phyloP scores from a whole-genome alignment of 2,329 filamentous ascomycete genomes.

The Canariomyces notabilis region DNA sequence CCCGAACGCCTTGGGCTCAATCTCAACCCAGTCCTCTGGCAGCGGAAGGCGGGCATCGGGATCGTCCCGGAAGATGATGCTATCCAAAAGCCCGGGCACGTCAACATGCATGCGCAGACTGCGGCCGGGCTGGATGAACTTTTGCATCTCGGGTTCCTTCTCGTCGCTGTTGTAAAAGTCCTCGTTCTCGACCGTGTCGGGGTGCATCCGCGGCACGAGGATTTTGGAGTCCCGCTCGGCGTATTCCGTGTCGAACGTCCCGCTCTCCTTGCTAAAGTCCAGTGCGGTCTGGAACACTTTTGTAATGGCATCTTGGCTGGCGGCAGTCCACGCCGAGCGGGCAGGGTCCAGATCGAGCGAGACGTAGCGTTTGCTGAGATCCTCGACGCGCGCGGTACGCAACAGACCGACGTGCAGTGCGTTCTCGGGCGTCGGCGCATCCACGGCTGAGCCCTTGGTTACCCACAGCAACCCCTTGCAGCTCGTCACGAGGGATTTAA shows the following conservation, averaged over 20 bases:
- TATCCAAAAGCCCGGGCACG: constrained; percentile 14
- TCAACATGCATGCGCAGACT: constrained; percentile 6
- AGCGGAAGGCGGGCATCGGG: constrained; percentile 7
- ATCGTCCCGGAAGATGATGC: constrained; percentile 17
- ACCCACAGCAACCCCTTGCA: constrained; percentile 28
- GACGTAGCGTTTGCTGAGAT: constrained; percentile 24
- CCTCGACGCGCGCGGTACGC: constrained; percentile 26
- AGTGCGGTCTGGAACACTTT: background rate
- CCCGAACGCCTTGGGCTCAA: constrained; percentile 31
- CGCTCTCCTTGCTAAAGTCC: background rate
- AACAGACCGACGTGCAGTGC: constrained; percentile 26
- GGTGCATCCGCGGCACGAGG: constrained; percentile 25
- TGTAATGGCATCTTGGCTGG: background rate
- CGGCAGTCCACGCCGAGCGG: background rate
- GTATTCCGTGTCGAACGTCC: constrained; percentile 21
- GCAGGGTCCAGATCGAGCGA: constrained; percentile 18
- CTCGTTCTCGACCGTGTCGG: constrained; percentile 13
- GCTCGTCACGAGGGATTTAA: background rate
- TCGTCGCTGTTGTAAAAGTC: background rate
- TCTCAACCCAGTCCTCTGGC: constrained; percentile 29
- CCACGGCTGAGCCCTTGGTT: constrained; percentile 11
- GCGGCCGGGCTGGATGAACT: background rate
- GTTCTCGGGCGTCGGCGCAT: constrained; percentile 15
- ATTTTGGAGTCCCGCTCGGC: constrained; percentile 27
- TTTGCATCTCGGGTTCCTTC: background rate